Conservation (phyloP, 2,329 filamentous ascomycete species). For the Daldinia eschscholtzii region DNA sequence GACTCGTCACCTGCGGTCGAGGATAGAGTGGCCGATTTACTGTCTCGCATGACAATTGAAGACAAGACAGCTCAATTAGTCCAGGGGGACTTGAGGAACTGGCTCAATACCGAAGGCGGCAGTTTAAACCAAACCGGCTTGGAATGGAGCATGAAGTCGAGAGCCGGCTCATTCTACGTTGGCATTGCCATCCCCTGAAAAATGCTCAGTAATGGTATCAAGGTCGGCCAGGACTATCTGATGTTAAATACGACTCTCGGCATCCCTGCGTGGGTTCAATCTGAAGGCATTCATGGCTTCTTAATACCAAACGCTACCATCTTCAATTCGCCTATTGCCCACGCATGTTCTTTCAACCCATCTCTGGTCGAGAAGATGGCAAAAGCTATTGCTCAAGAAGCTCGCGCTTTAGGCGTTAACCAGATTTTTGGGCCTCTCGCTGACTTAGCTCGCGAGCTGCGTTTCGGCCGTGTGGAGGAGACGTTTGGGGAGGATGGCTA, state of each 20-base stretch:
- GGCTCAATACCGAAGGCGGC: constrained; percentile 76
- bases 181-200: constrained; percentile 75
- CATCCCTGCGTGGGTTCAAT: constrained; percentile 80
- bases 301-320: constrained; percentile 80
- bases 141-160: constrained; percentile 73
- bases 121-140: constrained; percentile 76
- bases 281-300: constrained; percentile 80
- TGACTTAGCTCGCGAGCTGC: constrained; percentile 77
- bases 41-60: constrained; percentile 79
- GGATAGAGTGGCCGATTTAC: constrained; percentile 73
- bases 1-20: constrained; percentile 72
- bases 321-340: constrained; percentile 81
- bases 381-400: constrained; percentile 73
- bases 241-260: constrained; percentile 74
- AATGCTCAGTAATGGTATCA: constrained; percentile 72
- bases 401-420: constrained; percentile 76
- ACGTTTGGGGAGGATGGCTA: constrained; percentile 78
- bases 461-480: constrained; percentile 81
- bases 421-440: constrained; percentile 79
- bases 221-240: constrained; percentile 76
- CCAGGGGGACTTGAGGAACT: constrained; percentile 79
- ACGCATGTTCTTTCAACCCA: constrained; percentile 78
- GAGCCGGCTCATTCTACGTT: constrained; percentile 79
- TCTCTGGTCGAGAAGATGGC: constrained; percentile 75
- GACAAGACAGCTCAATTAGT: constrained; percentile 79